Base-by-base conservation (phyloP, 768 basidiomycete genomes). In the Calvatia gigantea region DNA sequence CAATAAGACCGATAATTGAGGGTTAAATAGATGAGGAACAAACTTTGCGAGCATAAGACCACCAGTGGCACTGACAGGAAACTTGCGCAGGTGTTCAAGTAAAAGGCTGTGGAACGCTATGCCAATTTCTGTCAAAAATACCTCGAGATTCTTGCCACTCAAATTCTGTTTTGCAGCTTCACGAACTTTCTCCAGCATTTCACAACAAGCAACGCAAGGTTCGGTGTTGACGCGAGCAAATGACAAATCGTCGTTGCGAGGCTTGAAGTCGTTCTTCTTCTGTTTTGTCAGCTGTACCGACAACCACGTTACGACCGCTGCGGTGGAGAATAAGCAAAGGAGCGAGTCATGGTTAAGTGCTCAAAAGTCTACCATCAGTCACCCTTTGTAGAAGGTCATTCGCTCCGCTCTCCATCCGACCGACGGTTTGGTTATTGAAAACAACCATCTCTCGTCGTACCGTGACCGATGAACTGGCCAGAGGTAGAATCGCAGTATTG, bases 1-100 rank as follows among this genome's bases (percentile, higher is more conserved):
- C 35, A 8, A 44, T 33, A 8, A 46, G 15, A 42, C 32, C 9
- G 6, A 21, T 21, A 14, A 28, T 42, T 7, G 25, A 8, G 15
- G 27, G n/a, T 7, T 17, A n/a, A 27, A 6, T 29, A 23, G 12
- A 4, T 2, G 31, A 28, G n/a, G n/a, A 17, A 75, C 85, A 58
- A 60, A 95, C 94, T 98, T 99, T 21, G 97, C 96, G 37, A 99
- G 86, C 92, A 98, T 96, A 49, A 99, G 75, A 14, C 96, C 97
- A 38, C 97, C 97, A 1, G 94, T 94, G 0, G 95, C 94, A 61
- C 89, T 97, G 51, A 99, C 94, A 2, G 94, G 91, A 73, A 98
- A 98, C 71, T 93, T 98, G 65, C 90, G 89, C 54, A 97, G 77
- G 67, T 99, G 97, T 37, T 98, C 97, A 46, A 99, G 79, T 5